phyloP scores from a whole-genome alignment of 1,284 basidiomycete species.

The Leucoagaricus sp. region DNA sequence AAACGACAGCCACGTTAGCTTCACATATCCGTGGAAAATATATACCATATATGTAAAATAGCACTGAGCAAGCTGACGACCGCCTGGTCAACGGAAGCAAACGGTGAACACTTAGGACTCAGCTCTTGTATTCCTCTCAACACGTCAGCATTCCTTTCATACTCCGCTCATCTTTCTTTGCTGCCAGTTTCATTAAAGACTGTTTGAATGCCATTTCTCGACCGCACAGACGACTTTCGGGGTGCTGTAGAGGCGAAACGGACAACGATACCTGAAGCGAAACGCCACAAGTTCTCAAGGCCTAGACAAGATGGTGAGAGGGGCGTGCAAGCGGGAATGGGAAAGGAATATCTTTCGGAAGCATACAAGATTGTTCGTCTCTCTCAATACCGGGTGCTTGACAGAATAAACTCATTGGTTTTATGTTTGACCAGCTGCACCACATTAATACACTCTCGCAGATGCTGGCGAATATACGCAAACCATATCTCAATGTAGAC shows the following conservation, averaged over 20 bases:
- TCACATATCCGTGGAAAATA: too few species aligned
- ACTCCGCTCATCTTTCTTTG: neutral
- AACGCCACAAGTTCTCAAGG: conserved; percentile 47
- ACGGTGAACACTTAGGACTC: too few species aligned
- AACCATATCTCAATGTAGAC: conserved; percentile 80
- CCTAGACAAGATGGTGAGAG: conserved; percentile 33
- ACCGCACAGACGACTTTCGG: conserved; percentile 65
- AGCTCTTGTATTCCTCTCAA: too few species aligned
- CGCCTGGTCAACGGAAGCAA: too few species aligned
- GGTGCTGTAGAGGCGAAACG: conserved; percentile 50
- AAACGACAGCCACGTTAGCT: too few species aligned
- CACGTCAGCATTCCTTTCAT: too few species aligned
- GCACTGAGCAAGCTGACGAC: too few species aligned
- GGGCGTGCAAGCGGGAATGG: conserved; percentile 43
- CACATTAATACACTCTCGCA: conserved; percentile 70
- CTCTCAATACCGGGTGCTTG: neutral
- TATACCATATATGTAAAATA: too few species aligned
- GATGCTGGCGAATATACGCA: conserved; percentile 71
- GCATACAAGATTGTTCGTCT: conserved; percentile 67
- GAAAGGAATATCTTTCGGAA: conserved; percentile 70
- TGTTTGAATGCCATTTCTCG: conserved; percentile 48
- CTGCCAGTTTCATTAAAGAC: too few species aligned
- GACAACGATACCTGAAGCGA: conserved; percentile 42
- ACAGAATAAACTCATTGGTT: neutral
- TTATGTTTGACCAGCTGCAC: conserved; percentile 50